A percentile compares a stretch with the other conserved stretches of the same genome.
phyloP scores from a whole-genome alignment of 176 grass and related monocot species.

The Luzula sylvatica region DNA sequence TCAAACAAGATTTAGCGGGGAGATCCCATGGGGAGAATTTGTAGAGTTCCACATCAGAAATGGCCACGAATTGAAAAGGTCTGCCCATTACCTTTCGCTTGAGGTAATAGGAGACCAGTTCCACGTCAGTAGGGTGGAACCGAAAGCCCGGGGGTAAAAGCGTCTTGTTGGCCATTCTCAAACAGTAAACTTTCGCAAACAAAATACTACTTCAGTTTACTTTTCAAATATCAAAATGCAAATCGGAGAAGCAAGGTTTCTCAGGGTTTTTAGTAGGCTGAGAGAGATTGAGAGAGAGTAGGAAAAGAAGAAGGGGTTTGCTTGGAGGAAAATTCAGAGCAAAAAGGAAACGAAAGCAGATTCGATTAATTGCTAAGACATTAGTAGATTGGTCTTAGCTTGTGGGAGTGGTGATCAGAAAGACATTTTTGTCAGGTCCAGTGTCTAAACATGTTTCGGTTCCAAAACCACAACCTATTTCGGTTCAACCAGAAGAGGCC shows the following conservation, averaged over 20 bases:
- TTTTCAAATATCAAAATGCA: not conserved
- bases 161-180: constrained; percentile 43
- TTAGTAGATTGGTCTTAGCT: not conserved
- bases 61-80: constrained; percentile 49
- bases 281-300: not conserved
- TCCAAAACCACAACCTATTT: constrained; percentile 9
- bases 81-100: constrained; percentile 85
- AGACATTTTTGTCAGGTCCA: constrained; percentile 14
- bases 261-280: not conserved
- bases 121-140: constrained; percentile 93
- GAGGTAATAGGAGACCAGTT: constrained; percentile 75
- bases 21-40: constrained; percentile 95
- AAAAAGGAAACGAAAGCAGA: not conserved
- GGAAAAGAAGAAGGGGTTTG: not conserved
- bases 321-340: not conserved
- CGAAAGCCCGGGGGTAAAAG: constrained; percentile 69
- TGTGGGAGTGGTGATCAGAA: not conserved
- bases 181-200: not conserved
- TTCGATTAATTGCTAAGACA: constrained; percentile 10
- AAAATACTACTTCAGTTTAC: not conserved
- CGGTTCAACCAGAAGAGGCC: constrained; percentile 64
- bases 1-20: constrained; percentile 64
- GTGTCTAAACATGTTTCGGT: constrained; percentile 12
- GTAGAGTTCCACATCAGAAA: constrained; percentile 73
- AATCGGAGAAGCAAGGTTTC: not conserved